Base-by-base conservation (phyloP, 176 grass and related monocot species). In the Dendrocalamus sinicus region DNA sequence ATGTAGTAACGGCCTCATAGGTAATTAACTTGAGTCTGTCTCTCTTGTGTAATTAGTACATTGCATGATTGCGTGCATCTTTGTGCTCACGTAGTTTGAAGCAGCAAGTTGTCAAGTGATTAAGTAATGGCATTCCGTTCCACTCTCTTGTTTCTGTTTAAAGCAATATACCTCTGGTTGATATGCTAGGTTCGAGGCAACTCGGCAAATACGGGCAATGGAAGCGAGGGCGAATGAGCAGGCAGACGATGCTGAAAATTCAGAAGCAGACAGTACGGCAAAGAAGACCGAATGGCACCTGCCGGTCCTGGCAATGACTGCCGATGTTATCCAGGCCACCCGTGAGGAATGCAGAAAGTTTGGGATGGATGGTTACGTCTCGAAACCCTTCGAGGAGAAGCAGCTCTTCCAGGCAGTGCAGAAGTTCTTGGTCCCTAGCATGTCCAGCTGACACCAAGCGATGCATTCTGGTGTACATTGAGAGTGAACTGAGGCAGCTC, bases 301-400 rank as follows among this genome's bases (percentile, higher is more conserved):
- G 37, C 94, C 97, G 26, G 70, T 99, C 67, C 83, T 99, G 67
- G 97, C 97, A 79, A 96, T 99, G 94, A 99, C 94, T 16, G 97
- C 97, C 0, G 97, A 99, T 78, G 97, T 99, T 51, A 94, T 99
- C 77, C 97, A 99, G 79, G 92, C 93, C 41, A 99, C 97, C 39
- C 77, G 90, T 5, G 97, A 99, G 70, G 89, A 99, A 74, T 99
- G 97, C 89, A 86, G 85, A 17, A 99, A 92, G 83, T 83, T 66
- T 9, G 97, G 94, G 10, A 96, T 99, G 97, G 97, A 99, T 75
- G 97, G 94, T 19, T 96, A 99, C 23, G 97, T 99, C 69, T 94
- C 97, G 4, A 99, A 99, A 81, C 97, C 97, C 58, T 99, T 99
- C 0, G 94, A 99, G 74, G 97, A 94, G 93, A 91, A 90, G 46